These are phyloP conservation scores for Penicillium steckii DNA, from an alignment of 495 filamentous ascomycete genomes.

Conservation along the genomic window DNA sequence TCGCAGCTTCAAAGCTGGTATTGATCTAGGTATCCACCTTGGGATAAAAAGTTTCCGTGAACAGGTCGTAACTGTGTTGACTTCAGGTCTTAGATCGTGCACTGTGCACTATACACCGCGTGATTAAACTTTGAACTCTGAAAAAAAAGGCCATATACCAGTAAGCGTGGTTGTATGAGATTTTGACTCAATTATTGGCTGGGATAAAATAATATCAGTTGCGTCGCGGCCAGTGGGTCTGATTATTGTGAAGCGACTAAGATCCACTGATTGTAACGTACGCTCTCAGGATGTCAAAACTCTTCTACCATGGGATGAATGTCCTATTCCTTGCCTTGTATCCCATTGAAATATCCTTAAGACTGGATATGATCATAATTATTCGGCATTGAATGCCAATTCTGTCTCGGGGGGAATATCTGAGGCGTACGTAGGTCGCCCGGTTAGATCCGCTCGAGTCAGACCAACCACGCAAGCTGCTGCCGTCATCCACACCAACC, in stretches of 20 bases:
- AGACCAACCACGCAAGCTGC: slow-evolving; percentile 25
- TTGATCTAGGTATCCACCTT: too few species aligned
- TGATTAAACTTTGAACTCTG: too few species aligned
- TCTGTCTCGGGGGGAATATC: neutral
- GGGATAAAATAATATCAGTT: neutral
- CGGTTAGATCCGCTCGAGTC: slow-evolving; percentile 17
- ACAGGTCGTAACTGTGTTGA: too few species aligned
- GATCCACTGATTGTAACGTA: neutral
- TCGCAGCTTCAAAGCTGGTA: too few species aligned
- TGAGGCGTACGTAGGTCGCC: neutral
- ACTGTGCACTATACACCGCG: too few species aligned
- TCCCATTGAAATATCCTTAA: neutral
- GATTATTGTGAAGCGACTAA: neutral
- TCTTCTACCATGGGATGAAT: neutral
- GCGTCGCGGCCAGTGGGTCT: slow-evolving; percentile 15
- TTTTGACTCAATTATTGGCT: neutral
- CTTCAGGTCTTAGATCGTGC: too few species aligned
- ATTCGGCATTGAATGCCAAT: neutral
- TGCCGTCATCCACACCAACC: slow-evolving; percentile 24
- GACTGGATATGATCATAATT: too few species aligned
- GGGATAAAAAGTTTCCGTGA: too few species aligned
- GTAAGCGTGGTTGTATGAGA: too few species aligned
- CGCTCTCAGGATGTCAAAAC: neutral
- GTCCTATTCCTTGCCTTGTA: neutral
- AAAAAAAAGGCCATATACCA: too few species aligned